Base-by-base conservation (phyloP, 768 basidiomycete species). In the Multifurca ochricompacta region DNA sequence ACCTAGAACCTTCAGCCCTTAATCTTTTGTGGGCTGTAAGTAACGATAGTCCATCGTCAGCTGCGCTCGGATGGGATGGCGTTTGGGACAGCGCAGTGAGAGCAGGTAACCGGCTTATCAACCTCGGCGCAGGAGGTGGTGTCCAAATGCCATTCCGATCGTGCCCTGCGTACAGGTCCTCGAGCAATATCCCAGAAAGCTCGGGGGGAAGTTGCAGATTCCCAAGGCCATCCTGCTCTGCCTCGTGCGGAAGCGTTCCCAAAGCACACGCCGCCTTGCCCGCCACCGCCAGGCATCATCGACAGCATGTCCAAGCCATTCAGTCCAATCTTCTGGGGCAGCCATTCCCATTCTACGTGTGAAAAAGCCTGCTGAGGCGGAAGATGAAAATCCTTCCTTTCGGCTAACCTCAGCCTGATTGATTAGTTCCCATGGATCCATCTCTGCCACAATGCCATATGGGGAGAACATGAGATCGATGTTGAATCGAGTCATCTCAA, bases 241-340 rank as follows among this genome's bases (percentile, higher is more conserved):
- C 59, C 43, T 60, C 59, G 31, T 53, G 13, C 42, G 57, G 11
- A 48, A 48, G 16, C 51, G 25, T 23, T 60, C 58, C 51, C 58
- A 60, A 50, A 60, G 59, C 44, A 60, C 44, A 21, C 57, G 51
- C 41, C 59, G 59, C 21, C 57, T 48, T 18, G 51, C 52, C 28
- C 59, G 59, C 58, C 51, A 53, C 21, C 51, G 37, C 41, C 47
- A 48, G n/a, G 58, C 57, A 14, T 53, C 51, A 7, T 53, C 57
- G 16, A 43, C 44, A 18, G 49, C 42, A 40, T 42, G 32, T 18
- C 47, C 55, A n/a, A 54, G 23, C 47, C 43, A 41, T 35, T 56
- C 54, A 2, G 59, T 59, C 58, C 59, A 53, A 27, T 59, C 51
- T 6, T 54, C 57, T 14, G 59, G 51, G 8, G 13, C 32, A 32